Percentiles rank a stretch among this genome's conserved stretches.
Evolutionary conservation across 2,329 filamentous ascomycete species (phyloP).

Genomic region (Parastagonospora avenae): DNA sequence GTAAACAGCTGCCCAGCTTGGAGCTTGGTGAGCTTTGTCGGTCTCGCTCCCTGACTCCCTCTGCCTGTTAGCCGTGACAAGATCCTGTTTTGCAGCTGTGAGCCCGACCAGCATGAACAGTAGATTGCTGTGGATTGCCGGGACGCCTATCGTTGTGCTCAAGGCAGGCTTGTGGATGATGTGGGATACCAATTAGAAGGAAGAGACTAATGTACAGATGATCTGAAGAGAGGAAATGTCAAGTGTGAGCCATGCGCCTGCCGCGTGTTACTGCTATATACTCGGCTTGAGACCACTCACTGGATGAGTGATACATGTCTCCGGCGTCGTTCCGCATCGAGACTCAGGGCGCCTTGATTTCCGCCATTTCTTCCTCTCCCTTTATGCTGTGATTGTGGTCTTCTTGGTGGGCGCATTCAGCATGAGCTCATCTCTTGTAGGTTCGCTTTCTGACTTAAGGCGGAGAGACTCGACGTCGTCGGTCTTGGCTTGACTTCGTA

Average conservation of each 20-base stretch:
- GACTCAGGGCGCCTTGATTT: not conserved
- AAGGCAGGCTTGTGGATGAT: too few species aligned
- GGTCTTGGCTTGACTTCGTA: slow-evolving; percentile 3
- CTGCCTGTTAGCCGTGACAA: not conserved
- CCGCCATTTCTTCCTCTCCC: not conserved
- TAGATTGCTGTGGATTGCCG: not conserved
- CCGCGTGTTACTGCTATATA: not conserved
- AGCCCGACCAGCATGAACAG: too few species aligned
- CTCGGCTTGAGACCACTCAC: not conserved
- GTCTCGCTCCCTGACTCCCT: not conserved
- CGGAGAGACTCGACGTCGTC: not conserved
- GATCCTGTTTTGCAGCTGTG: not conserved
- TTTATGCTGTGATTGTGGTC: not conserved
- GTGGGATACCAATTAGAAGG: too few species aligned
- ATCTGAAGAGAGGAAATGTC: too few species aligned
- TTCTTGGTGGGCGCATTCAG: not conserved
- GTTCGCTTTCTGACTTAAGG: slow-evolving; percentile 8
- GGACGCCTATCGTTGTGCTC: too few species aligned
- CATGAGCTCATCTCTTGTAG: not conserved
- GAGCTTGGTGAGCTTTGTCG: not conserved
- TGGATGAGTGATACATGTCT: not conserved
- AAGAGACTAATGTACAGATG: too few species aligned
- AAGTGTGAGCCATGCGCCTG: not conserved
- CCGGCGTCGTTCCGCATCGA: not conserved
- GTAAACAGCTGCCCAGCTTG: not conserved